Percentiles rank a stretch among this genome's conserved stretches.
These are phyloP conservation scores for Nicotiana tomentosiformis DNA, from an alignment of 257 asterid genomes.

Conservation along the genomic window DNA sequence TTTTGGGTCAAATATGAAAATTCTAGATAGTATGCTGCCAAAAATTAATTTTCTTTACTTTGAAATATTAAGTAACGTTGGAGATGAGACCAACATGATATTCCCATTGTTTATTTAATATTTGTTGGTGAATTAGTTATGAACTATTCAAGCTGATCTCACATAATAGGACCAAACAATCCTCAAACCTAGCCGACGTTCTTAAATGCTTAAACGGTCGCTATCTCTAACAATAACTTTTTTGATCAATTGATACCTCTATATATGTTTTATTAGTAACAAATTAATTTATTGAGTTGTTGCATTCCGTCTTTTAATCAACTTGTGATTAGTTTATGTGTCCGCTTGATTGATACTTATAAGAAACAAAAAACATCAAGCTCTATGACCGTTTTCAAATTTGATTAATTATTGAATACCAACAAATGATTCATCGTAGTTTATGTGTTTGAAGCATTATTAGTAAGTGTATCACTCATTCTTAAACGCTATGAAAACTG, in stretches of 20 bases:
- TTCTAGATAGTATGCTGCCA: background rate
- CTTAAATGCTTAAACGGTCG: conserved; percentile 24
- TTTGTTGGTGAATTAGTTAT: background rate
- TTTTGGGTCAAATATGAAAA: background rate
- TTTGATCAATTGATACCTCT: background rate
- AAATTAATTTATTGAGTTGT: background rate
- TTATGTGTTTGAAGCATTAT: background rate
- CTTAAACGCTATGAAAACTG: background rate
- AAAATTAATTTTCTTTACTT: background rate
- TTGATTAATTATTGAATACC: background rate
- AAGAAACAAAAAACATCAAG: background rate
- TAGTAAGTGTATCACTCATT: background rate
- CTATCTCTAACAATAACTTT: background rate
- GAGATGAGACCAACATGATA: background rate
- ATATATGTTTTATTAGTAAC: conserved; percentile 9
- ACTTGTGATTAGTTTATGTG: background rate
- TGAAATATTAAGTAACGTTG: background rate
- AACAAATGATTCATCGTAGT: background rate
- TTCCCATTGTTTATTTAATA: background rate
- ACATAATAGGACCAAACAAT: conserved; percentile 26
- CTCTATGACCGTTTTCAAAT: background rate
- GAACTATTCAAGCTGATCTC: conserved; percentile 12
- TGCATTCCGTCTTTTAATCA: background rate
- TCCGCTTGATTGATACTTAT: background rate
- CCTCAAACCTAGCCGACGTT: conserved; percentile 23